phyloP scores from a whole-genome alignment of 768 basidiomycete genomes.

The Leccinum arenicola region DNA sequence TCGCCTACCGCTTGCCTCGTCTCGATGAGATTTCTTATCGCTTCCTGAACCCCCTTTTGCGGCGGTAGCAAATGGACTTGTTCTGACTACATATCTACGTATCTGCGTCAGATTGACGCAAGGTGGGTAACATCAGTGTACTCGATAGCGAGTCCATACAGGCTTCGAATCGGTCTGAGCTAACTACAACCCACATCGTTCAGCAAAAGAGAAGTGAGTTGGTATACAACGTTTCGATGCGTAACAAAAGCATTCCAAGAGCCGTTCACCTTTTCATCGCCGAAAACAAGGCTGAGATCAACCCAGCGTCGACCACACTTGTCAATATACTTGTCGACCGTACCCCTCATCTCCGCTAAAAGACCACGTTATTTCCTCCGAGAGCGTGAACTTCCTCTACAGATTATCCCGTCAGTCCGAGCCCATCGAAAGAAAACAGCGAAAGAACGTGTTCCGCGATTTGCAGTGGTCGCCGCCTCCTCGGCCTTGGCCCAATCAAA shows the following conservation, averaged over 20 bases:
- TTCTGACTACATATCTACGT: no score
- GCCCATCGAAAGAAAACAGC: not conserved
- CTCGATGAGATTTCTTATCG: no score
- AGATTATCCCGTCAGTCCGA: not conserved
- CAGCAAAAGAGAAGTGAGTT: no score
- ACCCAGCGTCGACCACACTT: conserved; percentile 91
- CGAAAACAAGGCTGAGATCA: conserved; percentile 78
- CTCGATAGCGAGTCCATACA: no score
- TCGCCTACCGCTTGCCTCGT: no score
- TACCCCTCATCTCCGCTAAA: conserved; percentile 49
- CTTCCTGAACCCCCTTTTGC: no score
- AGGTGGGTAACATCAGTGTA: no score
- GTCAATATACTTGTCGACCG: conserved; percentile 79
- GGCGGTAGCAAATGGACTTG: no score
- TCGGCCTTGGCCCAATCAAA: conserved; percentile 71
- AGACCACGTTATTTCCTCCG: conserved; percentile 45
- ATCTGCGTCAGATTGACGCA: no score
- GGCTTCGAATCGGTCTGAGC: no score
- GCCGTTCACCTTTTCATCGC: conserved; percentile 61
- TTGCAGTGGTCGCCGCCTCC: conserved; percentile 42
- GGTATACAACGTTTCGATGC: not conserved
- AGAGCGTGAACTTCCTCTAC: conserved; percentile 58
- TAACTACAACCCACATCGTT: no score
- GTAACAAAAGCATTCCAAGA: not conserved
- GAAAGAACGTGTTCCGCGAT: conserved; percentile 35